These are phyloP conservation scores for Hypericum androsaemum DNA, from an alignment of 345 rosid genomes.

Conservation along the genomic window DNA sequence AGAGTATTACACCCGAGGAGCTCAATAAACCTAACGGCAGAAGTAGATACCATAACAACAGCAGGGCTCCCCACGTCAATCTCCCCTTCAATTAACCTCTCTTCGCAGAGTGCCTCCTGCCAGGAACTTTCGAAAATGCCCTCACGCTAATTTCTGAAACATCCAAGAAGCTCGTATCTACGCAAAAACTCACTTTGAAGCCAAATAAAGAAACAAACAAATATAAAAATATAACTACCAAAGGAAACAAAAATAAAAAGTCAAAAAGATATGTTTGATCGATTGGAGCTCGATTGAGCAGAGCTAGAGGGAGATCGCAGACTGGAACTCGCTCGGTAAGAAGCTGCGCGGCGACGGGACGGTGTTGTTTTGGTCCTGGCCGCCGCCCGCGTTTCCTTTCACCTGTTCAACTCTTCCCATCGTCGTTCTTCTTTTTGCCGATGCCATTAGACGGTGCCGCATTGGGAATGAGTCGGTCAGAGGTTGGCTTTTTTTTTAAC, in stretches of 20 bases:
- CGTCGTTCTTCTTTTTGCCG: too few species aligned
- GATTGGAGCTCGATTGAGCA: conserved; percentile 68
- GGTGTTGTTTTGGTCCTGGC: too few species aligned
- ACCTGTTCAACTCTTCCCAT: too few species aligned
- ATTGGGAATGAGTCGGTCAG: too few species aligned
- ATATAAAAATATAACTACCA: background rate
- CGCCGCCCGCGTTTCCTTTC: too few species aligned
- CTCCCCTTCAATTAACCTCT: conserved; percentile 35
- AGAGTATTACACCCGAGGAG: conserved; percentile 39
- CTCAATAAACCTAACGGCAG: conserved; percentile 69
- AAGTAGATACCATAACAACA: conserved; percentile 51
- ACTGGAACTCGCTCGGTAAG: conserved; percentile 43
- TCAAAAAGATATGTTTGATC: conserved; percentile 30
- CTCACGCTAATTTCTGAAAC: conserved; percentile 36
- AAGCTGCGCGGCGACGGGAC: conserved; percentile 43
- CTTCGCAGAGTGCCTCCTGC: conserved; percentile 50
- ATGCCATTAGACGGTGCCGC: too few species aligned
- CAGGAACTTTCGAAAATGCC: conserved; percentile 47
- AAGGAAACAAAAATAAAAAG: background rate
- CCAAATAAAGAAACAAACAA: background rate
- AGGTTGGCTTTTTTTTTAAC: too few species aligned
- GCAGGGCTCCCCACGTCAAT: conserved; percentile 61
- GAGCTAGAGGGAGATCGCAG: conserved; percentile 44
- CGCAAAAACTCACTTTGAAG: background rate
- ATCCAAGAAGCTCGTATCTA: conserved; percentile 55